phyloP scores from a whole-genome alignment of 257 asterid species.

The Petrea volubilis region DNA sequence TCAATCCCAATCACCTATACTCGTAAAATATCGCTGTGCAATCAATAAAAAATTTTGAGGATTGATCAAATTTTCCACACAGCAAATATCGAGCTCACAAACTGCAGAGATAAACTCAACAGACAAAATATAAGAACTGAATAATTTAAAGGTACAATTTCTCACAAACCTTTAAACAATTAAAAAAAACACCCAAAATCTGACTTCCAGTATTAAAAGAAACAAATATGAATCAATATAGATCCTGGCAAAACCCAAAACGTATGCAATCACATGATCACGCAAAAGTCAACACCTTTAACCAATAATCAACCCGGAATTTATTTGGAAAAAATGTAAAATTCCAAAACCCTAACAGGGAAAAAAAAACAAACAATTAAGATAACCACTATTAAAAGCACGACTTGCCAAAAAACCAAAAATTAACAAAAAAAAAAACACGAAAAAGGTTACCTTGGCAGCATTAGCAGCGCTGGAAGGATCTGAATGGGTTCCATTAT shows the following conservation, averaged over 20 bases:
- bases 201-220: background rate
- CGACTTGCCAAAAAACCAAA: background rate
- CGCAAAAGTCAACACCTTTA: conserved; percentile 28
- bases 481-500: conserved; percentile 67
- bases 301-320: conserved; percentile 25
- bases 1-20: background rate
- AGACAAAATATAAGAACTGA: background rate
- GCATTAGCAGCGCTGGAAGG: conserved; percentile 41
- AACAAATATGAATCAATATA: background rate
- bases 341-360: conserved; percentile 13
- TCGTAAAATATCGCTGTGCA: background rate
- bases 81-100: background rate
- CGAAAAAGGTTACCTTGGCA: conserved; percentile 30
- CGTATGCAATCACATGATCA: conserved; percentile 10
- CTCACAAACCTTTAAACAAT: background rate
- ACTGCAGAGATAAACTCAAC: conserved; percentile 1
- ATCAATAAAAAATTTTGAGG: background rate
- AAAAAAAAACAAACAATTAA: background rate
- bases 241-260: background rate
- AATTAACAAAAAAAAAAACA: background rate
- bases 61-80: background rate
- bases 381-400: background rate
- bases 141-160: background rate
- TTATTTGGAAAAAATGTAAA: background rate
- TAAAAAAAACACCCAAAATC: background rate